Percentiles rank a stretch among this genome's conserved stretches.
Evolutionary conservation across 176 grass and related monocot genomes (phyloP).

Genomic region (Cocos nucifera): DNA sequence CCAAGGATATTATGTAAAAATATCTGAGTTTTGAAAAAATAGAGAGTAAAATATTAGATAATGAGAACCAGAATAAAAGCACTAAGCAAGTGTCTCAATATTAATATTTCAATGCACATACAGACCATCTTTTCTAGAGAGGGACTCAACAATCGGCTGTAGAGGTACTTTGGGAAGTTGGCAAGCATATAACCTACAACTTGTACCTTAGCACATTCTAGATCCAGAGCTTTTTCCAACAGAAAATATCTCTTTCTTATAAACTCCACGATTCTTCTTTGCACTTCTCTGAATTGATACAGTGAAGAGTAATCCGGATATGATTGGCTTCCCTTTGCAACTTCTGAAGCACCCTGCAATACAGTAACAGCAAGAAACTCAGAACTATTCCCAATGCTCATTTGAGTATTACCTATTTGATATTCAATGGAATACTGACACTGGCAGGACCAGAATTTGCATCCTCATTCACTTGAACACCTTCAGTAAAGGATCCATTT

Average conservation of each 20-base stretch:
- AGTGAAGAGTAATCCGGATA: conserved; percentile 23
- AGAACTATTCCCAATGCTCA: neutral
- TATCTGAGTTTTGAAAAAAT: too few relatives aligned
- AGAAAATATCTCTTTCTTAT: conserved; percentile 90
- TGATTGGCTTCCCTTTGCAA: conserved; percentile 33
- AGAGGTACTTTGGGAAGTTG: too few relatives aligned
- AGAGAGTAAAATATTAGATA: too few relatives aligned
- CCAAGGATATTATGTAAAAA: too few relatives aligned
- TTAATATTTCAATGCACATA: too few relatives aligned
- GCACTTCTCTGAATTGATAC: conserved; percentile 62
- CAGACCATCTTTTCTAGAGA: too few relatives aligned
- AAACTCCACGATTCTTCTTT: conserved; percentile 87
- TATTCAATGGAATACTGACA: conserved; percentile 29
- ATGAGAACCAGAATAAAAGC: too few relatives aligned
- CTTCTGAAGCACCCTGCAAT: conserved; percentile 69
- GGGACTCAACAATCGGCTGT: too few relatives aligned
- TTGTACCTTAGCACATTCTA: conserved; percentile 87
- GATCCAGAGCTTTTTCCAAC: conserved; percentile 78
- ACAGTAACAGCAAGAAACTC: conserved; percentile 8
- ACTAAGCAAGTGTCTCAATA: too few relatives aligned
- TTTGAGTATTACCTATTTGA: conserved; percentile 17
- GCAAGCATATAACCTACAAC: neutral
- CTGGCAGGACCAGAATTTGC: conserved; percentile 24
- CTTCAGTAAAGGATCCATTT: conserved; percentile 29
- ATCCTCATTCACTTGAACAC: conserved; percentile 41